Evolutionary conservation across 176 grass and related monocot species (phyloP).

Genomic region (Aegilops umbellulata): DNA sequence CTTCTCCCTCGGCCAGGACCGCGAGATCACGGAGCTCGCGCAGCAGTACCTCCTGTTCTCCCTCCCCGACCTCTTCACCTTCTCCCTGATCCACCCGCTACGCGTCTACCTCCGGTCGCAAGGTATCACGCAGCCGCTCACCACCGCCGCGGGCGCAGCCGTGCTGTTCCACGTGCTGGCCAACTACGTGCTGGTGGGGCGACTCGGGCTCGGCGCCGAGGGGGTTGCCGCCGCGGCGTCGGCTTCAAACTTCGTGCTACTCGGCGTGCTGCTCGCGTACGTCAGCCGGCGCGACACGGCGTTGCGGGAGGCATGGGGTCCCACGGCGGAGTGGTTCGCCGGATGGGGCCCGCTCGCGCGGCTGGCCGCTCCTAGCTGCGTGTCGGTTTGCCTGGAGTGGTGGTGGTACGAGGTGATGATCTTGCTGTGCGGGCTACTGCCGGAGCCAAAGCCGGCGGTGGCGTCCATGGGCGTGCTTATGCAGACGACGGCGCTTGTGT

Average conservation of each 20-base stretch:
- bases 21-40: conserved; percentile 67
- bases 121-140: conserved; percentile 71
- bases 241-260: conserved; percentile 69
- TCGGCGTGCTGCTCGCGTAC: conserved; percentile 45
- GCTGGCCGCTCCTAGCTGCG: conserved; percentile 76
- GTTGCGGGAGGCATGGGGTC: conserved; percentile 17
- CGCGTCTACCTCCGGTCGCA: conserved; percentile 96
- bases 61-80: conserved; percentile 85
- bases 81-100: conserved; percentile 87
- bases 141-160: conserved; percentile 43
- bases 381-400: conserved; percentile 95
- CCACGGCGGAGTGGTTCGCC: conserved; percentile 49
- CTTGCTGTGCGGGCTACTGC: conserved; percentile 84
- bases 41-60: conserved; percentile 75
- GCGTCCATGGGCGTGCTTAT: conserved; percentile 99
- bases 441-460: conserved; percentile 72
- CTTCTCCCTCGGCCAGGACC: conserved; percentile 75
- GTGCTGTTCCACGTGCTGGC: conserved; percentile 57
- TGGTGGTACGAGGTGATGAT: conserved; percentile 99
- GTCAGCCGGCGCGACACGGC: conserved; percentile 28
- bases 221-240: conserved; percentile 78
- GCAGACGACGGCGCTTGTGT: conserved; percentile 93
- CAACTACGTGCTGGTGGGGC: conserved; percentile 63
- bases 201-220: conserved; percentile 48
- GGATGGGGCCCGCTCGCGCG: conserved; percentile 69